Evolutionary conservation across 768 basidiomycete species (phyloP).

Genomic region (Mycena indigotica): DNA sequence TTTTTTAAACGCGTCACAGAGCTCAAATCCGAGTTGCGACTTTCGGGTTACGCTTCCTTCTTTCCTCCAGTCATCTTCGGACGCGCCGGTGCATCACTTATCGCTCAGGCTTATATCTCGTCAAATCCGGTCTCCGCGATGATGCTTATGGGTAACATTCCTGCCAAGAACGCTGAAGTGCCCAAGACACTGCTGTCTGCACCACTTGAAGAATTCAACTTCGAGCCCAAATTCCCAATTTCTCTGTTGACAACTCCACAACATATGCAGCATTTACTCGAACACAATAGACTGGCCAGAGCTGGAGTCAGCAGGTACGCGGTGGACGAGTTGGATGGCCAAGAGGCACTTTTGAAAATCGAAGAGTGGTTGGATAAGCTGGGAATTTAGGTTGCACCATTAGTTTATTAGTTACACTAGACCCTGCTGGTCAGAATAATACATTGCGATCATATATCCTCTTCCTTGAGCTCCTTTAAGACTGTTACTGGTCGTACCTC

Average conservation of each 20-base stretch:
- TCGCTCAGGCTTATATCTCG: slow-evolving; percentile 70
- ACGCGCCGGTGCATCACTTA: slow-evolving; percentile 48
- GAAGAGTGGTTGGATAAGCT: slow-evolving; percentile 59
- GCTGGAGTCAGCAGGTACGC: slow-evolving; percentile 41
- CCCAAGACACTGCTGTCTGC: slow-evolving; percentile 34
- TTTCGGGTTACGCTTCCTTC: slow-evolving; percentile 39
- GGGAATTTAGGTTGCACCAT: slow-evolving; percentile 38
- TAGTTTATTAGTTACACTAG: slow-evolving; percentile 6
- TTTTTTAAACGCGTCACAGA: slow-evolving; percentile 32
- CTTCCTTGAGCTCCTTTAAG: slow-evolving; percentile 36
- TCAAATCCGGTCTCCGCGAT: slow-evolving; percentile 65
- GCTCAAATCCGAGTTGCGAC: slow-evolving; percentile 43
- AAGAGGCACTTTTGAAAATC: slow-evolving; percentile 42
- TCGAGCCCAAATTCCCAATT: slow-evolving; percentile 64
- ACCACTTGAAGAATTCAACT: slow-evolving; percentile 54
- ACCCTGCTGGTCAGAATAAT: slow-evolving; percentile 14
- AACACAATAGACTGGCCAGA: slow-evolving; percentile 43
- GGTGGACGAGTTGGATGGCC: slow-evolving; percentile 38
- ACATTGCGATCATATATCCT: slow-evolving; percentile 20
- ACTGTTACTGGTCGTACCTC: slow-evolving; percentile 35
- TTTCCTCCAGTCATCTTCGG: slow-evolving; percentile 64
- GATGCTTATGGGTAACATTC: slow-evolving; percentile 58
- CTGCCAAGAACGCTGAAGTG: slow-evolving; percentile 42
- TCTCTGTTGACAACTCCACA: slow-evolving; percentile 45
- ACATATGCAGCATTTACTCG: slow-evolving; percentile 35